A percentile compares a stretch with the other conserved stretches of the same genome.
Evolutionary conservation across 805 yeast species (phyloP).

Genomic region (Kazachstania bromeliacearum): DNA sequence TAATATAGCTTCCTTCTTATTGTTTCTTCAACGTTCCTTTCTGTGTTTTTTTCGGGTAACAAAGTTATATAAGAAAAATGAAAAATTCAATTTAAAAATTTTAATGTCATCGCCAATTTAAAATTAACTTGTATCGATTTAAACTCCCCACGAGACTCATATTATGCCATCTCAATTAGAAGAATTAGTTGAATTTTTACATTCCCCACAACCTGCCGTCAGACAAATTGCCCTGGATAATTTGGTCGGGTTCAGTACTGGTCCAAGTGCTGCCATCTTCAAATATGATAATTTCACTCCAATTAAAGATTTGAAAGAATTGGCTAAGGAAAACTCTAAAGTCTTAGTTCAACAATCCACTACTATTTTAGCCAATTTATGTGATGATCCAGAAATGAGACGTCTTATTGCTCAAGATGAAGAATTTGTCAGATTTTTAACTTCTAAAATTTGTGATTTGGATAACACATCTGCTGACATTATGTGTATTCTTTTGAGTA

Average conservation of each 20-base stretch:
- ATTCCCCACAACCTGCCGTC: constrained; percentile 69
- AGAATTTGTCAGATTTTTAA: constrained; percentile 41
- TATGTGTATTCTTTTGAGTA: constrained; percentile 74
- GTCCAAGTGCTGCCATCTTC: constrained; percentile 57
- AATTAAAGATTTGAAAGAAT: constrained; percentile 56
- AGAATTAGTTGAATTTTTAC: constrained; percentile 69
- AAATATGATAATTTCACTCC: constrained; percentile 61
- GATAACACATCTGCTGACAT: constrained; percentile 66
- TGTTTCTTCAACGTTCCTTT: no score
- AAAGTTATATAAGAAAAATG: no score
- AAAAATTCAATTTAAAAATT: no score
- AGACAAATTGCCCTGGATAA: constrained; percentile 79
- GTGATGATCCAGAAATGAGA: constrained; percentile 61
- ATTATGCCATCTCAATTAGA: constrained; percentile 48
- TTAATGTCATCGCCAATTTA: no score
- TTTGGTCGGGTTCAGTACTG: constrained; percentile 71
- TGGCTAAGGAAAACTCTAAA: constrained; percentile 46
- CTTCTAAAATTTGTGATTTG: constrained; percentile 42
- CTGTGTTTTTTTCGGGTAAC: no score
- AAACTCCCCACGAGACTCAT: no score
- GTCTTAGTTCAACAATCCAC: constrained; percentile 55
- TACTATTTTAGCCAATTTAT: constrained; percentile 74
- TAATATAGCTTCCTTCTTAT: no score
- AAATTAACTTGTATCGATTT: no score
- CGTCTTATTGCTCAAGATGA: constrained; percentile 56